Conservation (phyloP, 208 protist genomes). For the Crithidia bombi region DNA sequence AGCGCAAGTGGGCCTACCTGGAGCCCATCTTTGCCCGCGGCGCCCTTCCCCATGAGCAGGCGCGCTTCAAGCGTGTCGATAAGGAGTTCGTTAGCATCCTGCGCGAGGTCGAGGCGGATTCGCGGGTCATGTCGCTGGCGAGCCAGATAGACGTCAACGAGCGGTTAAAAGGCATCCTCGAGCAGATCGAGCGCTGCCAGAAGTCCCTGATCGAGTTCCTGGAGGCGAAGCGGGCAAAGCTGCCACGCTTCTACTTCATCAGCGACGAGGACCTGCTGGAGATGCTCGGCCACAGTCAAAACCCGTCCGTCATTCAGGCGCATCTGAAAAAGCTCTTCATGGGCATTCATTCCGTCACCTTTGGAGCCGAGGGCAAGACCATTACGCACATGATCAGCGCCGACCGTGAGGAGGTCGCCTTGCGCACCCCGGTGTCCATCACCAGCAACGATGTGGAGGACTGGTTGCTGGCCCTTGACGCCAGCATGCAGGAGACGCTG, state of each 20-base stretch:
- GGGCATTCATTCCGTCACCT: constrained; percentile 90
- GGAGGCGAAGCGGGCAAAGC: constrained; percentile 96
- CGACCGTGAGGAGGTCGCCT: constrained; percentile 84
- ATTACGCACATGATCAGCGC: constrained; percentile 93
- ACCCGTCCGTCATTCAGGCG: constrained; percentile 88
- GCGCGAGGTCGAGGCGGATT: constrained; percentile 82
- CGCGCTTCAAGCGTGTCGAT: constrained; percentile 96
- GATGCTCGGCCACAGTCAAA: constrained; percentile 96
- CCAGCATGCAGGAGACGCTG: constrained; percentile 87
- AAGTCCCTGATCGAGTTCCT: constrained; percentile 97
- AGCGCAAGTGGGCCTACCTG: constrained; percentile 98
- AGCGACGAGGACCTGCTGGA: constrained; percentile 98
- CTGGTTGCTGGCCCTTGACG: constrained; percentile 93
- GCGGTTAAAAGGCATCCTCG: constrained; percentile 87
- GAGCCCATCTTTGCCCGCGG: constrained; percentile 98
- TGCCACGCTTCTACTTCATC: constrained; percentile 98
- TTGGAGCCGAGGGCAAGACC: constrained; percentile 74
- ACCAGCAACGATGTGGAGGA: constrained; percentile 91
- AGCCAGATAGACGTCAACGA: constrained; percentile 86
- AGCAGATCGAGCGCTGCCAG: constrained; percentile 97
- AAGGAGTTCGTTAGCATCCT: constrained; percentile 95
- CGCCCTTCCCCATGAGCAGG: constrained; percentile 96
- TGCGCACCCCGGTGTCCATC: constrained; percentile 78
- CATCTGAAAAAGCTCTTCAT: constrained; percentile 96
- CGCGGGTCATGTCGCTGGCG: constrained; percentile 92